Evolutionary conservation across 257 asterid species (phyloP).

Genomic region (Primulina eburnea): DNA sequence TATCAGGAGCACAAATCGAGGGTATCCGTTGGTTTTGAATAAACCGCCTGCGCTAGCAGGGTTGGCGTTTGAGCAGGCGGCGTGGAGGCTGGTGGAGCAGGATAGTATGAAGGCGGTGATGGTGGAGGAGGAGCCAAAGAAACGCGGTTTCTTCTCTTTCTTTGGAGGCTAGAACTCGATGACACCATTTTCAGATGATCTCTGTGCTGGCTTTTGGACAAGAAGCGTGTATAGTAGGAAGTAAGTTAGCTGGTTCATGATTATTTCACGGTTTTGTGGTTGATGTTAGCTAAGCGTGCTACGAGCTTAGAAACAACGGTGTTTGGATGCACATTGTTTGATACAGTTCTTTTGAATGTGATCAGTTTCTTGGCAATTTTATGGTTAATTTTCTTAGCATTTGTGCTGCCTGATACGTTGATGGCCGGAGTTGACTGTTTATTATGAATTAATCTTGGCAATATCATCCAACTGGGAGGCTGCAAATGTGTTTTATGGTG

Average conservation of each 20-base stretch:
- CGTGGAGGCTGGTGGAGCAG: constrained; percentile 98
- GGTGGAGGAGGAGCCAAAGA: constrained; percentile 85
- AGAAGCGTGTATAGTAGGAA: constrained; percentile 43
- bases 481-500: not conserved
- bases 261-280: not conserved
- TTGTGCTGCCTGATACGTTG: not conserved
- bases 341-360: not conserved
- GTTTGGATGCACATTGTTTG: not conserved
- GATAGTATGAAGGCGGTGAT: constrained; percentile 95
- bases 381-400: not conserved
- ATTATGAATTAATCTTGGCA: no score
- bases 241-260: not conserved
- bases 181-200: not conserved
- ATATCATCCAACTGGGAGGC: no score
- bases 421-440: no score
- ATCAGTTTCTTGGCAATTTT: not conserved
- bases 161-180: constrained; percentile 59
- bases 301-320: not conserved
- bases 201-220: not conserved
- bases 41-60: constrained; percentile 96
- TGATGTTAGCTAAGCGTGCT: not conserved
- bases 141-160: constrained; percentile 84
- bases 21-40: constrained; percentile 80
- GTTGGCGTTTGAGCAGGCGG: constrained; percentile 94
- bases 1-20: constrained; percentile 86